A percentile compares a stretch with the other conserved stretches of the same genome.
Conservation (phyloP, 192 early-diverging fungal genomes). For the Haplosporangium gracile region DNA sequence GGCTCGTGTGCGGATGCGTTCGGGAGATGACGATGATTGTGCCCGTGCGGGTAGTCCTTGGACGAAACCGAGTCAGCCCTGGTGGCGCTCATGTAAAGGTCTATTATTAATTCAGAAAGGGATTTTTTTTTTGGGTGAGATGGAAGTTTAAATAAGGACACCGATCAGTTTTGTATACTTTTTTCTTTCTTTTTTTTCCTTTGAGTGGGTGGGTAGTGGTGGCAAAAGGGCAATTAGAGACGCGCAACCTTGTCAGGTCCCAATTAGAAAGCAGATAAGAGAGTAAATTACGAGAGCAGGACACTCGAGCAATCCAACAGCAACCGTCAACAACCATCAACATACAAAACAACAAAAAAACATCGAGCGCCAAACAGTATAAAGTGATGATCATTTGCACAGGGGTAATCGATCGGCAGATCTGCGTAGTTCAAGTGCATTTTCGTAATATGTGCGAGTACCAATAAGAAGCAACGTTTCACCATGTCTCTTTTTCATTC, state of each 20-base stretch:
- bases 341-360: neutral
- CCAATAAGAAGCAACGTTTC: neutral
- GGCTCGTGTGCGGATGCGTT: neutral
- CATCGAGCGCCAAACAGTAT: neutral
- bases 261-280: neutral
- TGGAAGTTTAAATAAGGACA: slow-evolving; percentile 6
- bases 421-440: neutral
- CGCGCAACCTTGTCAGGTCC: slow-evolving; percentile 7
- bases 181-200: neutral
- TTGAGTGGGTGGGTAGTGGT: neutral
- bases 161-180: neutral
- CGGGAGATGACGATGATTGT: slow-evolving; percentile 1
- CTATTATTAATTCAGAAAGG: slow-evolving; percentile 25
- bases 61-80: slow-evolving; percentile 20
- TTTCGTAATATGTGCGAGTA: neutral
- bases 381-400: neutral
- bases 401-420: neutral
- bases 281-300: neutral
- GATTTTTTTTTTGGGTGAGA: neutral
- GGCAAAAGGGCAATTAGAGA: neutral
- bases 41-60: slow-evolving; percentile 22
- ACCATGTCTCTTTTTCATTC: neutral
- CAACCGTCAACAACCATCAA: neutral
- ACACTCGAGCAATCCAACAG: neutral
- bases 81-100: slow-evolving; percentile 36